Conservation (phyloP, 495 filamentous ascomycete genomes). For the Cercophora scortea region DNA sequence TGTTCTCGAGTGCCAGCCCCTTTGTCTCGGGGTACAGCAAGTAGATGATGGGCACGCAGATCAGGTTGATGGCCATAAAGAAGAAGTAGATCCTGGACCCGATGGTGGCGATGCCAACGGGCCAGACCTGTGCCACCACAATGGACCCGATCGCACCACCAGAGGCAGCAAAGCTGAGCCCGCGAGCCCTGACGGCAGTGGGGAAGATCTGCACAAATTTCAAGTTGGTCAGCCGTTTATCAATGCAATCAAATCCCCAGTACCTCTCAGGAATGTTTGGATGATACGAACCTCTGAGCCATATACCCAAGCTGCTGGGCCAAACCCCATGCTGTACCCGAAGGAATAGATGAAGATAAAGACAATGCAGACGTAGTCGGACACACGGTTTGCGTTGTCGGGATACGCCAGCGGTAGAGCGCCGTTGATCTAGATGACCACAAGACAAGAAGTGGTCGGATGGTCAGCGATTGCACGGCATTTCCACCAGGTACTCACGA, state of each 20-base stretch:
- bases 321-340: conserved; percentile 50
- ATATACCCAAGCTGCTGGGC: conserved; percentile 51
- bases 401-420: conserved; percentile 43
- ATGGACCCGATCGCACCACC: conserved; percentile 44
- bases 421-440: conserved; percentile 39
- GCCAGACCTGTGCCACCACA: conserved; percentile 37
- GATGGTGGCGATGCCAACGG: conserved; percentile 42
- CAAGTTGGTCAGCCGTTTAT: background rate
- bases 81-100: conserved; percentile 53
- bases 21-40: conserved; percentile 50
- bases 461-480: too few species aligned
- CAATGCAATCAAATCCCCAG: background rate
- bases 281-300: conserved; percentile 39
- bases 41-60: conserved; percentile 40
- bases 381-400: conserved; percentile 36
- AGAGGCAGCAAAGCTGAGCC: conserved; percentile 45
- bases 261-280: background rate
- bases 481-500: too few species aligned
- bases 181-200: conserved; percentile 41
- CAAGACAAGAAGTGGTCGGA: background rate
- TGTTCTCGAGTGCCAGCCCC: conserved; percentile 42
- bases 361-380: conserved; percentile 45
- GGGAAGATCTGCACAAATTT: conserved; percentile 38
- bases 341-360: conserved; percentile 52
- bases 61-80: conserved; percentile 47